phyloP scores from a whole-genome alignment of 73 alveolate species.

The Durusdinium trenchii region DNA sequence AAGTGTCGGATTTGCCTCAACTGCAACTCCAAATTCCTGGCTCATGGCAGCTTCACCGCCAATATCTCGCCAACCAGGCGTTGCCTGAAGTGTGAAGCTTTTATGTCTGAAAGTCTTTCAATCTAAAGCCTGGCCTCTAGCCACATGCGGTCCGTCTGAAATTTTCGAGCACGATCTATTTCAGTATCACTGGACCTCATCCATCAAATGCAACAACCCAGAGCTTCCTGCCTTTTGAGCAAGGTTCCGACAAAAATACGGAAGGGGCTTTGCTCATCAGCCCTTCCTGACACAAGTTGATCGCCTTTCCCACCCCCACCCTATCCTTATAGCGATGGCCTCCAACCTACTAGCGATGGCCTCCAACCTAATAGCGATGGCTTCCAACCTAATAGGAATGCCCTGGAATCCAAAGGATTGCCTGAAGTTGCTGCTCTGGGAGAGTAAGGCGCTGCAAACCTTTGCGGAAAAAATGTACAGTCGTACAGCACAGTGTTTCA shows the following conservation, averaged over 20 bases:
- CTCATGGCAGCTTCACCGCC: constrained; percentile 91
- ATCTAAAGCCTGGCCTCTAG: constrained; percentile 47
- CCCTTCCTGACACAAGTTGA: constrained; percentile 54
- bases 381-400: neutral
- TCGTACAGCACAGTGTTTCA: neutral
- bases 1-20: constrained; percentile 39
- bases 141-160: constrained; percentile 94
- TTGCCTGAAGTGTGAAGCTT: neutral
- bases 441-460: constrained; percentile 84
- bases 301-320: no score
- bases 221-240: neutral
- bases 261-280: constrained; percentile 78
- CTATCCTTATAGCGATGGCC: no score
- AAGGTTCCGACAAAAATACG: constrained; percentile 15
- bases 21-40: constrained; percentile 82
- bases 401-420: no score
- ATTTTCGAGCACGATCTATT: constrained; percentile 79
- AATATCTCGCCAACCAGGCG: constrained; percentile 90
- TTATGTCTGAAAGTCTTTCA: neutral
- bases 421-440: constrained; percentile 82
- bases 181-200: constrained; percentile 78
- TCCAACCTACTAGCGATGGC: no score
- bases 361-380: neutral
- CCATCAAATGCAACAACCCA: neutral
- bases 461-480: neutral